Conservation (phyloP, 1,139 yeast genomes). For the Ashbya aceris region DNA sequence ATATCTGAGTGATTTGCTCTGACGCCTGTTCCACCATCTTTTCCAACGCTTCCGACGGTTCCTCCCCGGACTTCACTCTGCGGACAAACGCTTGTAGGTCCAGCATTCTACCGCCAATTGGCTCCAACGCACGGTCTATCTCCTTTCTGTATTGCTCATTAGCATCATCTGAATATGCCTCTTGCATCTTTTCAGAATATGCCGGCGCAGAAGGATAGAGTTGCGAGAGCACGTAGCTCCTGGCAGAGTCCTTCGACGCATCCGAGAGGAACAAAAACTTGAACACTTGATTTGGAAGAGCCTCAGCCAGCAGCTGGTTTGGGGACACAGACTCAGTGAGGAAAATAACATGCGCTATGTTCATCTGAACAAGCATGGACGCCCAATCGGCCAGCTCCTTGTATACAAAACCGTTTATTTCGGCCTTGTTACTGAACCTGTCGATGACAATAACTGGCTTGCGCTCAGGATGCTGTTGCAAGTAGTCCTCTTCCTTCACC, state of each 20-base stretch:
- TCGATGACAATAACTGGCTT: slow-evolving; percentile 84
- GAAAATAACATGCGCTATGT: slow-evolving; percentile 81
- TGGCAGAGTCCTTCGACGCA: slow-evolving; percentile 66
- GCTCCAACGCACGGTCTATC: slow-evolving; percentile 52
- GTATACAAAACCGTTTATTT: slow-evolving; percentile 59
- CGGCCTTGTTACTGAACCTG: slow-evolving; percentile 55
- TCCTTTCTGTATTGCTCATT: slow-evolving; percentile 20
- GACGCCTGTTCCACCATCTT: slow-evolving; percentile 81
- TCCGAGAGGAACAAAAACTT: slow-evolving; percentile 68
- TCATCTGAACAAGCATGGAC: slow-evolving; percentile 60
- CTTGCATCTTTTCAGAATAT: slow-evolving; percentile 10
- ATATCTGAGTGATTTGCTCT: slow-evolving; percentile 80
- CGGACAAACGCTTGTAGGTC: slow-evolving; percentile 87
- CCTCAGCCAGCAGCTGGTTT: slow-evolving; percentile 53
- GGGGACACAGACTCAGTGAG: slow-evolving; percentile 81
- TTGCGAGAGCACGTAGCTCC: slow-evolving; percentile 59
- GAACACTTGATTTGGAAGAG: slow-evolving; percentile 82
- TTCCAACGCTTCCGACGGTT: slow-evolving; percentile 61
- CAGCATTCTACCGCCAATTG: slow-evolving; percentile 90
- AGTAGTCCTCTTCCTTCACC: slow-evolving; percentile 67
- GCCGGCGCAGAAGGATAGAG: slow-evolving; percentile 21
- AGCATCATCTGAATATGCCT: slow-evolving; percentile 13
- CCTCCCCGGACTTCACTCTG: slow-evolving; percentile 79
- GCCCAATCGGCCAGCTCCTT: slow-evolving; percentile 85
- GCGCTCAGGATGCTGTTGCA: slow-evolving; percentile 77